Base-by-base conservation (phyloP, 73 alveolate genomes). In the Paramecium caudatum region DNA sequence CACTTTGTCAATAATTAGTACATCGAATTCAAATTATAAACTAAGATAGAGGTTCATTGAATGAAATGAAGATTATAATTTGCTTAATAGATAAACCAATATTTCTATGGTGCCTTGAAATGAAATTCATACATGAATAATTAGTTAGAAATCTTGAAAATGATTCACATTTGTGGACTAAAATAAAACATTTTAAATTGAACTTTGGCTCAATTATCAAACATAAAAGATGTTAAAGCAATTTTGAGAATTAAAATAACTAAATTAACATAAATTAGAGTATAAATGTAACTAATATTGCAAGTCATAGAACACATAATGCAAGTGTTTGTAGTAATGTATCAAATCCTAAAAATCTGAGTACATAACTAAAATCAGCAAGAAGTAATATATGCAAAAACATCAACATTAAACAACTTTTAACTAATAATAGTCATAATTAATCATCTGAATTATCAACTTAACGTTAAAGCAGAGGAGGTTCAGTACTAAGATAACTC, bases 401-500 rank as follows among this genome's bases (percentile, higher is more conserved):
- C 30, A 21, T 55, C 1, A 55, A 55, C 30, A 23, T 55, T 6
- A 55, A 55, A 2, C 30, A 55, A 1, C 45, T 55, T 2, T 5
- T 55, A 4, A 21, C 23, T 25, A 55, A 55, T 55, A 46, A 46
- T 27, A 55, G 30, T 8, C 80, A 55, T 49, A 49, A 49, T 49
- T 49, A 49, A 55, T 55, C 80, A 55, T 27, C 23, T 4, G 80
- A 55, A 21, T 43, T 55, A 2, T 55, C 80, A 27, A 55, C 80
- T 55, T 23, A 55, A 55, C 9, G 80, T 27, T 27, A 55, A 10
- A 55, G 80, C 12, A 55, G 80, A 55, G 80, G 80, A 55, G 80
- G 80, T 0, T 55, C 80, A 10, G 80, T 55, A 3, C 30, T 55
- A 9, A 55, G 30, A 23, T 10, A 10, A 19, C 7, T 55, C 10